Evolutionary conservation across 176 grass and related monocot species (phyloP), one percentile per base, ranked within the genome.

Genomic region (Bolboschoenus planiculmis): DNA sequence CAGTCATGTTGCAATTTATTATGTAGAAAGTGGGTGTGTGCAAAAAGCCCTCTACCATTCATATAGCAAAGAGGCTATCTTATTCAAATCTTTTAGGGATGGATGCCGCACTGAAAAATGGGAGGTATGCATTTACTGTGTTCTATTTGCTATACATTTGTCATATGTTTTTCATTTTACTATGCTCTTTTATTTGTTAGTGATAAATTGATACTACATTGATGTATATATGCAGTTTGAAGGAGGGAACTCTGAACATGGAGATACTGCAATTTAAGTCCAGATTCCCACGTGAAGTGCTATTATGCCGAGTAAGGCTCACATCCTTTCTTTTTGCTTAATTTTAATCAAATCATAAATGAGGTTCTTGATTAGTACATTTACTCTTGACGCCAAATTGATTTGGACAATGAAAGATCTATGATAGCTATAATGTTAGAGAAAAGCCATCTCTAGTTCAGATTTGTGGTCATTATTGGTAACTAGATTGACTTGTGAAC

Each of bases 201-300:
- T 67, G 20, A 51, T 63, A 85, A 58, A 39, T 67, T 72, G 78
- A 37, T 15, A 47, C 7, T 33, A 64, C 1, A 81, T 81, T 33
- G 26, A 24, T 66, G 48, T 86, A 26, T 61, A 31, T 67, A 16
- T 87, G 87, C 90, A 98, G 95, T 79, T 85, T 98, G 82, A 98
- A 98, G 83, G 95, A 98, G 87, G 95, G 95, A 91, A 98, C 81
- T 56, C 74, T 98, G 51, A 98, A 98, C 89, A 90, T 90, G 87
- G 95, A 98, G 74, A 88, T 98, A 84, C 81, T 98, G 75, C 92
- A 88, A 74, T 98, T 98, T 77, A 98, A 98, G 86, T 87, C 83
- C 0, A 92, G 78, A 40, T 98, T 98, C 90, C 95, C 95, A 73
- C 92, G 89, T 46, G 95, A 98, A 88, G 75, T 98, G 71, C 87